phyloP scores from a whole-genome alignment of 257 asterid genomes.

The Scutellaria baicalensis region DNA sequence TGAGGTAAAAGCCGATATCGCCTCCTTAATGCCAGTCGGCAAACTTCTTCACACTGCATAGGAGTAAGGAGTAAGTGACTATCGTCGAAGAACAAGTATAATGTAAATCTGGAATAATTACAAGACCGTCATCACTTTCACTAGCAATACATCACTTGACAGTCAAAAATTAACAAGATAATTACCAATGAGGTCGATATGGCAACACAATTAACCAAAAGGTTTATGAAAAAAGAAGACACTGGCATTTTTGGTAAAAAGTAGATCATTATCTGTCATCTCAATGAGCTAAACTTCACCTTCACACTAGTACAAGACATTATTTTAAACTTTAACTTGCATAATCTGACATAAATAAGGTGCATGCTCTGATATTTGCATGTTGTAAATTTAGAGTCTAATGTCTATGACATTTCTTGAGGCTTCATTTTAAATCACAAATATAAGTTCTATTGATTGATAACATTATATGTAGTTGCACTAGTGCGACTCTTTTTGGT shows the following conservation, averaged over 20 bases:
- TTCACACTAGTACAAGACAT: not conserved
- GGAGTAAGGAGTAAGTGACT: slow-evolving; percentile 11
- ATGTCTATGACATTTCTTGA: not conserved
- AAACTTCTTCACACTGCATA: slow-evolving; percentile 86
- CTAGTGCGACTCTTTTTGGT: not conserved
- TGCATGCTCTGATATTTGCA: too few species aligned
- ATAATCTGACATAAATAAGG: not conserved
- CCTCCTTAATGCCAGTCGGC: slow-evolving; percentile 85
- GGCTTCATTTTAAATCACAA: not conserved
- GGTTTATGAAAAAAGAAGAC: not conserved
- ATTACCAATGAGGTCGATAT: not conserved
- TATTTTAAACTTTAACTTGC: not conserved
- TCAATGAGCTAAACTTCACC: not conserved
- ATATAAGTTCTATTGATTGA: not conserved
- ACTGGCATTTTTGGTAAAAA: not conserved
- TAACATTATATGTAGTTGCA: too few species aligned
- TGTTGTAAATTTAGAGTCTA: too few species aligned
- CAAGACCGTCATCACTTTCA: not conserved
- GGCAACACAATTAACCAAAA: too few species aligned
- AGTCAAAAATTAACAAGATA: not conserved
- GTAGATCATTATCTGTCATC: not conserved
- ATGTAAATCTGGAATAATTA: not conserved
- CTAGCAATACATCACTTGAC: not conserved
- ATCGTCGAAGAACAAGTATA: slow-evolving; percentile 14
- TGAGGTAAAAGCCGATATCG: slow-evolving; percentile 85